Evolutionary conservation across 441 rosid genomes (phyloP), one percentile per base, ranked within the genome.

Genomic region (Euphorbia schlechtendalii): DNA sequence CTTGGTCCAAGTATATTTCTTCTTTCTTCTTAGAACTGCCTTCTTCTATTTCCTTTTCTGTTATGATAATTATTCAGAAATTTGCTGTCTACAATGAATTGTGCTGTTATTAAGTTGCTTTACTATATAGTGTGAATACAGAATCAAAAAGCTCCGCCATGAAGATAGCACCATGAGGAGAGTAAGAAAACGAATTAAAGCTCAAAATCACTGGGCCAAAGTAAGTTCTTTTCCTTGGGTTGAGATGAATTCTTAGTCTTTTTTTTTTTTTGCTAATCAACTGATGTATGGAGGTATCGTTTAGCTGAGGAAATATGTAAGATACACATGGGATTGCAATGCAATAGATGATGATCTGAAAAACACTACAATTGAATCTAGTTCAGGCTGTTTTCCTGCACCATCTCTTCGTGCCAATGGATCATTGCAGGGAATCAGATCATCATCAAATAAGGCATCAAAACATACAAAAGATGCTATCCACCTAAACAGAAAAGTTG

Each of bases 221-320:
- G 98, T 91, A 77, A 66, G 65, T 83, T 70, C 30, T 74, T 72
- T 74, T 58, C 69, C 51, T 59, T 21, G 14, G n/a, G 24, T 55
- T 28, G 56, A 66, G 38, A 58, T 64, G 17, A 51, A 68, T 45
- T 63, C 60, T 58, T 24, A 12, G 2, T 18, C 24, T 8, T 40
- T 1, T 5, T 12, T 12, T 64, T 59, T 68, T 49, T 24, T 13
- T 59, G 14, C 10, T 60, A 48, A 51, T 48, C 73, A 46, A 64
- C 41, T 64, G n/a, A 62, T 69, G 14, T n/a, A 24, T 55, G 11
- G 8, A 27, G 17, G 24, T 62, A 45, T 74, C 38, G 58, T 36
- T 27, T 80, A 91, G 99, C 76, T 94, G 84, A 83, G 99, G 78
- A 89, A 86, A 82, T 91, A 89, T 75, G 98, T 94, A 58, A 84